Evolutionary conservation across 2,329 filamentous ascomycete genomes (phyloP).

Genomic region (Ophiostoma populinum): DNA sequence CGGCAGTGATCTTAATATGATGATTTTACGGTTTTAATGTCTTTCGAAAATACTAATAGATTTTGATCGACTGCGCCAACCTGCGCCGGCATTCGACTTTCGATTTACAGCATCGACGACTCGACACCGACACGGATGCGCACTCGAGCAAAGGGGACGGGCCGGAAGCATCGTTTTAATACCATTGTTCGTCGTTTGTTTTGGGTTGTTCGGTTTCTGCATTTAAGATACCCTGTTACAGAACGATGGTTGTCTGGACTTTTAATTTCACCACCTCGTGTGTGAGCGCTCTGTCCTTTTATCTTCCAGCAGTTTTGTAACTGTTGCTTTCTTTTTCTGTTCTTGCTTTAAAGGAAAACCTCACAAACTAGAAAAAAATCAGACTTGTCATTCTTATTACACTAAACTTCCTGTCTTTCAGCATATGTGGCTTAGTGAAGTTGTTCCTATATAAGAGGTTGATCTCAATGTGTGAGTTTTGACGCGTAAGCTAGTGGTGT

Average conservation of each 20-base stretch:
- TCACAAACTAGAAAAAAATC: no score
- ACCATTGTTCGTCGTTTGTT: conserved; percentile 12
- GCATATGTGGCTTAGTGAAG: no score
- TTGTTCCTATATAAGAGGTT: no score
- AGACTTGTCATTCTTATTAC: no score
- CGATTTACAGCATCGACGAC: neutral
- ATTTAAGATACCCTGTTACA: conserved; percentile 23
- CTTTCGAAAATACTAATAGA: conserved; percentile 4
- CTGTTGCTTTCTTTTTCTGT: no score
- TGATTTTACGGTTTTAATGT: conserved; percentile 8
- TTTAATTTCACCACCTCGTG: neutral
- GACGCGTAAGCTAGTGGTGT: no score
- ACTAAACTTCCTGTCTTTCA: no score
- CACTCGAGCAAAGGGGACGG: conserved; percentile 7
- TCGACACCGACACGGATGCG: neutral
- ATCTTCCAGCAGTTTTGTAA: no score
- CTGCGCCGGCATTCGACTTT: neutral
- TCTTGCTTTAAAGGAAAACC: no score
- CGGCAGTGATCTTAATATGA: conserved; percentile 11
- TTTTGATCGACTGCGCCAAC: neutral
- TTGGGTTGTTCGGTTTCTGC: conserved; percentile 31
- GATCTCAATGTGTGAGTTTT: no score
- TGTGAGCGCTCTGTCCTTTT: no score
- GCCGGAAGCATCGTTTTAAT: conserved; percentile 6
- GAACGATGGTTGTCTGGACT: neutral